phyloP scores from a whole-genome alignment of 1,284 basidiomycete species.

The Ustilago sp. region DNA sequence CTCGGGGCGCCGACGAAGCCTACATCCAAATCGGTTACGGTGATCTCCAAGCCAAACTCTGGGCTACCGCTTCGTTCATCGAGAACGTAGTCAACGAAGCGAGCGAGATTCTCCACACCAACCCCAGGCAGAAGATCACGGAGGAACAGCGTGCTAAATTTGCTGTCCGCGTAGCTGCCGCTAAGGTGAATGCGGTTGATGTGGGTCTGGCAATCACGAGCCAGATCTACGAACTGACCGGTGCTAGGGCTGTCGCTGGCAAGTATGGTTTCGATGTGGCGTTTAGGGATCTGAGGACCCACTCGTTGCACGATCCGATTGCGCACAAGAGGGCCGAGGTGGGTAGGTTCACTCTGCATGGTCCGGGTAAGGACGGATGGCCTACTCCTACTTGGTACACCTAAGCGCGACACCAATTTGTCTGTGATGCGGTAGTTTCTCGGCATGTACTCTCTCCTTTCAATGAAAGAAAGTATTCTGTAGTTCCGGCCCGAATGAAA shows the following conservation, averaged over 20 bases:
- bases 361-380: constrained; percentile 62
- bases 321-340: constrained; percentile 67
- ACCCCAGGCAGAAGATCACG: constrained; percentile 53
- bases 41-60: constrained; percentile 65
- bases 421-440: background rate
- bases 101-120: constrained; percentile 49
- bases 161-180: constrained; percentile 66
- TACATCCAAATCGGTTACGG: constrained; percentile 69
- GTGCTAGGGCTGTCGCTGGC: constrained; percentile 63
- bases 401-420: constrained; percentile 4
- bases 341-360: constrained; percentile 59
- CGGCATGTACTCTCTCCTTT: background rate
- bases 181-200: constrained; percentile 67
- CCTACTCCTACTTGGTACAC: constrained; percentile 64
- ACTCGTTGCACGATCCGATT: constrained; percentile 69
- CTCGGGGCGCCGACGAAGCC: constrained; percentile 63
- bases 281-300: constrained; percentile 59
- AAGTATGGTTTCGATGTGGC: constrained; percentile 67
- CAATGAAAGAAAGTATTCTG: background rate
- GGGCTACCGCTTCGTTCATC: constrained; percentile 66
- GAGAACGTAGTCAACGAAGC: constrained; percentile 56
- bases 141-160: constrained; percentile 65
- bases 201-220: constrained; percentile 66
- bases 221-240: constrained; percentile 67
- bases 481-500: background rate